Percentiles rank a stretch among this genome's conserved stretches.
These are phyloP conservation scores for Pleurozium schreberi DNA, from an alignment of 225 moss, liverwort and hornwort genomes.

Conservation along the genomic window DNA sequence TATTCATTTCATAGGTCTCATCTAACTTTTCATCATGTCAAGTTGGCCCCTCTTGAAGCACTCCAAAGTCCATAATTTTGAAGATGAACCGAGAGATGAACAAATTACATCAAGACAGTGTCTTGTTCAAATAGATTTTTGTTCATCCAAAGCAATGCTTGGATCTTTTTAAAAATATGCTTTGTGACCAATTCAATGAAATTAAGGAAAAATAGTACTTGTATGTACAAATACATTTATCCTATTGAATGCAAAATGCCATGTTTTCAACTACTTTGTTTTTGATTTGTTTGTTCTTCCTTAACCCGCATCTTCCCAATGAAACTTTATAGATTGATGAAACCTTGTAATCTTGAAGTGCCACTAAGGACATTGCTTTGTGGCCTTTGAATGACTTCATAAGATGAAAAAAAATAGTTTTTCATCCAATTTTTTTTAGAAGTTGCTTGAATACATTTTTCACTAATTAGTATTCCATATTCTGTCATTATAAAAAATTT, in stretches of 20 bases:
- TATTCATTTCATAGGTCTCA: background rate
- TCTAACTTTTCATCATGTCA: background rate
- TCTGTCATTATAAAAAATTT: background rate
- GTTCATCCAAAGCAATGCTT: background rate
- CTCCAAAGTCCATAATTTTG: background rate
- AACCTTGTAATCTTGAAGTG: background rate
- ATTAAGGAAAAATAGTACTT: background rate
- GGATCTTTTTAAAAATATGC: rapidly evolving
- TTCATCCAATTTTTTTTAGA: background rate
- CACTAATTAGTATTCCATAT: background rate
- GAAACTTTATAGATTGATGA: rapidly evolving
- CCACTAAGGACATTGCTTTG: rapidly evolving
- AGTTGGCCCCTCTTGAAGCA: background rate
- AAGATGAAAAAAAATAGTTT: background rate
- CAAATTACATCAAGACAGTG: background rate
- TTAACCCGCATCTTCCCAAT: rapidly evolving
- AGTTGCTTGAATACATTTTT: background rate
- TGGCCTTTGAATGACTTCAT: rapidly evolving
- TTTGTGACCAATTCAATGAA: background rate
- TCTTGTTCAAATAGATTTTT: background rate
- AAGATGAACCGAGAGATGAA: too few relatives aligned
- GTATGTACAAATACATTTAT: background rate
- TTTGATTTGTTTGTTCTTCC: background rate
- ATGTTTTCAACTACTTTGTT: rapidly evolving
- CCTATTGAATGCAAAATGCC: background rate